A percentile compares a stretch with the other conserved stretches of the same genome.
Conservation (phyloP, 495 filamentous ascomycete genomes). For the Annulohypoxylon bovei region DNA sequence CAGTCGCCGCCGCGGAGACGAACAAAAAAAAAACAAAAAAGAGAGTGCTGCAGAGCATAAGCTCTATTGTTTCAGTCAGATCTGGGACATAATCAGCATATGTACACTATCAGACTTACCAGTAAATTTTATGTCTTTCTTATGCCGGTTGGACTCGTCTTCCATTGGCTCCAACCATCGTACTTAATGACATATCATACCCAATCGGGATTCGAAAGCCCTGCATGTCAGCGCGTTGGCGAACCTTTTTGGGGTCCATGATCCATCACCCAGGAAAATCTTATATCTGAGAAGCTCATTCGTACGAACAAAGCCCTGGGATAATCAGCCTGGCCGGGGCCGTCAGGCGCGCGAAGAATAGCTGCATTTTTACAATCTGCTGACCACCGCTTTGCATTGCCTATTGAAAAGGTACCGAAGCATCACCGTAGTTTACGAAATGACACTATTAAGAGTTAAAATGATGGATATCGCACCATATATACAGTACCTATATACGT, state of each 20-base stretch:
- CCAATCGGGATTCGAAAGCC: constrained; percentile 40
- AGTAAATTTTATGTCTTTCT: constrained; percentile 28
- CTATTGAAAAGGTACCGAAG: background rate
- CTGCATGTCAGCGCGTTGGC: constrained; percentile 43
- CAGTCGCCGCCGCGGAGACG: constrained; percentile 40
- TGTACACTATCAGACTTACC: constrained; percentile 9
- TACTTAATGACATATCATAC: constrained; percentile 33
- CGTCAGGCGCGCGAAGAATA: constrained; percentile 39
- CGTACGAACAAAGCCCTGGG: constrained; percentile 4
- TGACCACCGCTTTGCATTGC: constrained; percentile 35
- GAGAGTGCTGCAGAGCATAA: constrained; percentile 39
- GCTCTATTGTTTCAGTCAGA: constrained; percentile 48
- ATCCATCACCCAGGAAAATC: constrained; percentile 37
- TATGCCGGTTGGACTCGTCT: constrained; percentile 6
- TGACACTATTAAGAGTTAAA: background rate
- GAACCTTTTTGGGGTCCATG: constrained; percentile 39
- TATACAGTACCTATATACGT: background rate
- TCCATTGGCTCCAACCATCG: constrained; percentile 32
- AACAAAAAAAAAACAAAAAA: constrained; percentile 23
- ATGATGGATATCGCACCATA: background rate
- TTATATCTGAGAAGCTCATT: constrained; percentile 28
- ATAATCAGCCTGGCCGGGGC: constrained; percentile 22
- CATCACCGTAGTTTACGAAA: background rate
- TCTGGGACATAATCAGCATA: constrained; percentile 42
- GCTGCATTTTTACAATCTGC: constrained; percentile 20